Evolutionary conservation across 2,329 filamentous ascomycete species (phyloP).

Genomic region (Hypoxylon sp.): DNA sequence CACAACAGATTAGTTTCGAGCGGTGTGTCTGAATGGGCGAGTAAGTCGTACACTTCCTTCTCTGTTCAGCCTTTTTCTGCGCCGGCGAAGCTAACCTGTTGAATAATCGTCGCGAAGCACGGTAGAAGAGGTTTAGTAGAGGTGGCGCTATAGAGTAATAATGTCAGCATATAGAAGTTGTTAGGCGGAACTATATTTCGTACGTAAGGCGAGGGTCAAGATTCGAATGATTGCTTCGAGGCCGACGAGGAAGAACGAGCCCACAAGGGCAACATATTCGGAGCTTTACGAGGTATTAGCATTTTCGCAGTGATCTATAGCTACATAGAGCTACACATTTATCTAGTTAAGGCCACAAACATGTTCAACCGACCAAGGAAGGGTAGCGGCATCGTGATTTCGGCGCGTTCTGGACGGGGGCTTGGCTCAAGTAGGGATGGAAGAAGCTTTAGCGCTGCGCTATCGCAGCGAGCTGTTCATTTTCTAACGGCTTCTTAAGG

Average conservation of each 20-base stretch:
- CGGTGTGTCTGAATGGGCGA: constrained; percentile 38
- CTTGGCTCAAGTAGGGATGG: constrained; percentile 26
- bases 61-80: constrained; percentile 73
- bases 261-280: constrained; percentile 89
- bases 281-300: constrained; percentile 60
- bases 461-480: constrained; percentile 40
- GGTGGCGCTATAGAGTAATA: constrained; percentile 69
- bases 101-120: constrained; percentile 83
- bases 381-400: constrained; percentile 53
- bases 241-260: constrained; percentile 84
- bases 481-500: constrained; percentile 23
- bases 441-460: constrained; percentile 32
- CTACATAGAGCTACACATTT: constrained; percentile 8
- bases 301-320: constrained; percentile 12
- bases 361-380: constrained; percentile 57
- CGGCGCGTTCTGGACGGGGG: constrained; percentile 18
- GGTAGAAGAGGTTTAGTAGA: constrained; percentile 85
- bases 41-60: constrained; percentile 68
- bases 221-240: constrained; percentile 86
- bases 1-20: constrained; percentile 68
- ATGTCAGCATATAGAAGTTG: constrained; percentile 37
- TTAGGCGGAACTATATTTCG: constrained; percentile 50
- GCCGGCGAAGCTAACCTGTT: constrained; percentile 79
- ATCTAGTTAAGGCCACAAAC: constrained; percentile 46
- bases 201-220: constrained; percentile 88